Evolutionary conservation across 139 green algal species (phyloP).

Genomic region (Coelastrella sp.): DNA sequence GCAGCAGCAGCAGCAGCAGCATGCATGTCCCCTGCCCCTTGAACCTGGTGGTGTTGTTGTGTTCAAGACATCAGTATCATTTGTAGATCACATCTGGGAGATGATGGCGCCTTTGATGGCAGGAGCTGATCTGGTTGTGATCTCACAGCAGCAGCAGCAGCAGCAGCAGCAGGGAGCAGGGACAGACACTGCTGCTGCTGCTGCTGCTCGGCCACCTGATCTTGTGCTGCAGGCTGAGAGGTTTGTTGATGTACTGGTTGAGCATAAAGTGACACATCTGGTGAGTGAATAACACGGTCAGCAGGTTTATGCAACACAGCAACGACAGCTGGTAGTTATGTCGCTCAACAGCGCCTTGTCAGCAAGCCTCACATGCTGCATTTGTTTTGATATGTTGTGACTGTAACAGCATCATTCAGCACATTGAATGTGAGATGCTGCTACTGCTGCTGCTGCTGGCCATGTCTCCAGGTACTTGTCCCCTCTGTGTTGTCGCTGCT

Average conservation of each 20-base stretch:
- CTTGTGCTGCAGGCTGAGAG: constrained; percentile 9
- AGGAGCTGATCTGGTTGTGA: constrained; percentile 42
- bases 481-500: constrained; percentile 59
- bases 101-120: constrained; percentile 69
- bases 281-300: constrained; percentile 8
- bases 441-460: background rate
- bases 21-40: constrained; percentile 24
- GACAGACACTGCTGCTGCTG: background rate
- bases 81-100: constrained; percentile 76
- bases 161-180: background rate
- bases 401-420: too few species aligned
- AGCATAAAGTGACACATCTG: constrained; percentile 67
- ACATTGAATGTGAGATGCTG: background rate
- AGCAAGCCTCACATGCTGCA: constrained; percentile 46
- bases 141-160: constrained; percentile 25
- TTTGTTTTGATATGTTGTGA: background rate
- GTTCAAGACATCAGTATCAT: constrained; percentile 61
- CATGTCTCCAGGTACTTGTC: constrained; percentile 7
- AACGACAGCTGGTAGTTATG: background rate
- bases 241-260: constrained; percentile 52
- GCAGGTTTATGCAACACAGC: background rate
- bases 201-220: background rate
- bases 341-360: too few species aligned
- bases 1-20: background rate
- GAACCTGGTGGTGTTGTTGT: constrained; percentile 48